Evolutionary conservation across 768 basidiomycete species (phyloP), one percentile per base, ranked within the genome.

Genomic region (Russula vinacea): DNA sequence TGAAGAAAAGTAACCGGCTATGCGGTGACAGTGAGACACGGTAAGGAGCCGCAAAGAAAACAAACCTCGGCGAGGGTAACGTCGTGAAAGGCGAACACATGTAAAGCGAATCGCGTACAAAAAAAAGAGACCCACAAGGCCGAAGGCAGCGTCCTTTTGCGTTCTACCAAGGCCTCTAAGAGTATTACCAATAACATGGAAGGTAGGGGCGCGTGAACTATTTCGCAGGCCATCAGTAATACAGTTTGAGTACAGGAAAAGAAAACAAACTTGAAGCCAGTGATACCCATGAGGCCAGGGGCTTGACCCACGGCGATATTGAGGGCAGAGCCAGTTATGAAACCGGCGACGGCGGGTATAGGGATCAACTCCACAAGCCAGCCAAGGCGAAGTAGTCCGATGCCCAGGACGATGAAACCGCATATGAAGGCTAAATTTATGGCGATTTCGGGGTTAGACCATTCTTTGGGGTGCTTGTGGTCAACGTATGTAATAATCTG

Each of bases 251-350:
- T 32, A 42, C 16, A 19, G 44, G n/a, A 19, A 29, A 50, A 56
- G 9, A 33, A 14, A 17, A 78, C 88, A 70, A 65, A 92, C 91
- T 90, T 81, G 73, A 97, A 92, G 32, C 87, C 88, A 59, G 84
- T 80, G 60, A 92, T 89, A 26, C 95, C 97, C 80, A 99, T 85
- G 51, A 99, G 74, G 0, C 88, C 89, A 2, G 96, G 94, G 5
- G 97, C 81, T 76, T 99, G 96, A 39, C 92, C 86, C 19, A 86
- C 81, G 17, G 86, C 88, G 70, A 98, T 98, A 73, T 80, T 94
- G 76, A 98, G 85, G 40, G 96, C 96, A n/a, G 91, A 94, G 22
- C 96, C 96, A 0, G 96, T 98, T 94, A 99, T 97, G 78, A 96
- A 92, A 22, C 89, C 89, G 69, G 87, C 89, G 64, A 93, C 87